Base-by-base conservation (phyloP, 2,329 filamentous ascomycete genomes). In the Pyricularia sp. region DNA sequence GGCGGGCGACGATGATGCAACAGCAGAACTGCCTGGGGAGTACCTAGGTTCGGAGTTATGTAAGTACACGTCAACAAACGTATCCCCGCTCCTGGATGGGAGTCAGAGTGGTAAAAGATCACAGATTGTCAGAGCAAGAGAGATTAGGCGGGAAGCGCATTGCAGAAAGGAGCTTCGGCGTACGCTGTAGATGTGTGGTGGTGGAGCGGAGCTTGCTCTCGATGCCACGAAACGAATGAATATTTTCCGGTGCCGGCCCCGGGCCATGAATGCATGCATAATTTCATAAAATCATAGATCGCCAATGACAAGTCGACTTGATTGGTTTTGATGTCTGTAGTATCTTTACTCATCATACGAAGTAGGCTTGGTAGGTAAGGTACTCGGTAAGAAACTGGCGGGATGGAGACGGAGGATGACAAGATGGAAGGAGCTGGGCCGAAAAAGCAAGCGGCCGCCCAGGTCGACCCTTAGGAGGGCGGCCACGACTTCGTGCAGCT, bases 401-500 rank as follows among this genome's bases (percentile, higher is more conserved):
- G 17, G 42, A n/a, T n/a, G 5, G 20, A 50, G 42, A n/a, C 6
- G 5, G 20, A 50, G 42, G 42, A 50, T 50, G 42, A 17, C 14
- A 50, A n/a, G 17, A 50, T 50, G 42, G 42, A 50, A 50, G 42
- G 42, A 50, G 42, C 42, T 50, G 42, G 14, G 42, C 42, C 17
- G 36, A 50, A 50, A 50, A 50, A 50, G 42, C 42, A 50, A 50
- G 66, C 50, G 55, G 61, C 66, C 66, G 25, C 66, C 50, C 12
- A 10, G 31, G 58, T 59, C 59, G 70, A 76, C 71, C 81, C 81
- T 81, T 79, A 81, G 77, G 80, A 78, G 75, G 77, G 76, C 76
- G 81, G 81, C 81, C 81, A 83, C 81, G 81, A 82, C 81, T 80
- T 71, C 78, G 75, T 82, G 80, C 80, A 81, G 79, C 73, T 75